phyloP scores from a whole-genome alignment of 2,329 filamentous ascomycete species.

The Aspergillus sp. region DNA sequence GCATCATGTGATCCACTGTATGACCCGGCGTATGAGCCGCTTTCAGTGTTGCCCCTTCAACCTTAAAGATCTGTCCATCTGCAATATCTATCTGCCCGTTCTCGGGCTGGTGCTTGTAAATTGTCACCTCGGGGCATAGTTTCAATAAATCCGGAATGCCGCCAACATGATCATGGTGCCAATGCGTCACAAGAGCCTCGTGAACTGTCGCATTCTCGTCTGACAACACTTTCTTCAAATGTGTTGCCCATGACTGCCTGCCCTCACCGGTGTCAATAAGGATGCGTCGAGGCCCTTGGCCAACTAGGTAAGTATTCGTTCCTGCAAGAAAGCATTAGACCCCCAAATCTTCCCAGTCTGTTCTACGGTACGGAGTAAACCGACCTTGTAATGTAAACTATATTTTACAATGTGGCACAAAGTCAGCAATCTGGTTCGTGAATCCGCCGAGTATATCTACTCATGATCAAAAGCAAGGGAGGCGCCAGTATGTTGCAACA shows the following conservation, averaged over 20 bases:
- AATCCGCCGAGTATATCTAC: neutral
- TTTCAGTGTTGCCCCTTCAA: constrained; percentile 59
- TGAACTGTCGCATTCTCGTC: constrained; percentile 68
- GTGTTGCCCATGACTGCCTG: constrained; percentile 67
- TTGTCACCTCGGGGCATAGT: constrained; percentile 60
- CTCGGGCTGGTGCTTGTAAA: constrained; percentile 67
- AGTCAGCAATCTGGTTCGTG: neutral
- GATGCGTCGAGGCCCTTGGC: constrained; percentile 69
- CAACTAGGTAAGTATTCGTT: constrained; percentile 94
- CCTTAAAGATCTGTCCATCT: constrained; percentile 55
- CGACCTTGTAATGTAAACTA: constrained; percentile 61
- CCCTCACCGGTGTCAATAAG: constrained; percentile 92
- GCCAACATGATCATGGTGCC: constrained; percentile 83
- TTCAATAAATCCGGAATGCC: constrained; percentile 70
- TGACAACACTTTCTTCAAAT: constrained; percentile 63
- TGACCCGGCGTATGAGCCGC: constrained; percentile 73
- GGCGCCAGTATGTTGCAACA: neutral
- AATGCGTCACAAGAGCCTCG: constrained; percentile 80
- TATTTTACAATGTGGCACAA: neutral
- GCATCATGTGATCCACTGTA: constrained; percentile 76
- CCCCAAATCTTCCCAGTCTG: neutral
- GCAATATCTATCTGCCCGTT: constrained; percentile 54
- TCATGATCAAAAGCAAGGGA: neutral
- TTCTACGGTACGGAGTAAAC: neutral
- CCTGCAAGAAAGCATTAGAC: constrained; percentile 42